Conservation (phyloP, 805 yeast species). For the Lipomyces sp. region DNA sequence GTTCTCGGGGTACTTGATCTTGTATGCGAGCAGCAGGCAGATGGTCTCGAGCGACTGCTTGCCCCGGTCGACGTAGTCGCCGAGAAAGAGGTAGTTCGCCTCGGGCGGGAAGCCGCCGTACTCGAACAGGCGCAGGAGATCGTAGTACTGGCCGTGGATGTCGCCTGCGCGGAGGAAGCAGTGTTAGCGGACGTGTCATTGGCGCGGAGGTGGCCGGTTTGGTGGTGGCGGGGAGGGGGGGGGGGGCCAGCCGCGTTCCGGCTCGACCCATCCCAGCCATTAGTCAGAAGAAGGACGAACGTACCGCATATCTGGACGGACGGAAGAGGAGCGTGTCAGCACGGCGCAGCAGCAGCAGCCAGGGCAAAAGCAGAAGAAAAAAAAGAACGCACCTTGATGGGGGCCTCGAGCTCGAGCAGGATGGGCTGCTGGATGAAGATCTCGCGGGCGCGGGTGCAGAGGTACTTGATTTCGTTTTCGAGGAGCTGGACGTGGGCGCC, state of each 20-base stretch:
- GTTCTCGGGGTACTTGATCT: conserved; percentile 97
- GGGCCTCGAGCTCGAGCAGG: conserved; percentile 91
- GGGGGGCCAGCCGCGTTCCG: neutral
- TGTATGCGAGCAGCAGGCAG: conserved; percentile 88
- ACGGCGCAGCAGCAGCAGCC: no score
- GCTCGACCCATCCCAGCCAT: neutral
- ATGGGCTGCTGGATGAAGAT: conserved; percentile 98
- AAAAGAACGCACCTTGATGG: conserved; percentile 66
- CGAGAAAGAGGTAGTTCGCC: conserved; percentile 90
- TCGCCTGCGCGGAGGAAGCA: conserved; percentile 57
- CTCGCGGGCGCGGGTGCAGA: conserved; percentile 97
- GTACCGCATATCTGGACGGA: conserved; percentile 27
- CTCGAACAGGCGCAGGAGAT: conserved; percentile 88
- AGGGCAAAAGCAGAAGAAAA: no score
- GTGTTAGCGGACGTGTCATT: neutral
- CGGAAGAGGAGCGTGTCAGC: no score
- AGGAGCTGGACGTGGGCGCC: conserved; percentile 93
- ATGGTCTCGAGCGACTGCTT: conserved; percentile 95
- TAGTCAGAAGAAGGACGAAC: neutral
- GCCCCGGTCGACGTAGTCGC: conserved; percentile 98
- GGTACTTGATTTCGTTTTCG: conserved; percentile 90
- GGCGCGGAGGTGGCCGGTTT: neutral
- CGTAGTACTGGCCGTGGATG: conserved; percentile 97
- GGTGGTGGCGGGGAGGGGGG: neutral
- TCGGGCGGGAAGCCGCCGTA: conserved; percentile 99